These are phyloP conservation scores for Pleurotus djamor DNA, from an alignment of 768 basidiomycete species.

Conservation along the genomic window DNA sequence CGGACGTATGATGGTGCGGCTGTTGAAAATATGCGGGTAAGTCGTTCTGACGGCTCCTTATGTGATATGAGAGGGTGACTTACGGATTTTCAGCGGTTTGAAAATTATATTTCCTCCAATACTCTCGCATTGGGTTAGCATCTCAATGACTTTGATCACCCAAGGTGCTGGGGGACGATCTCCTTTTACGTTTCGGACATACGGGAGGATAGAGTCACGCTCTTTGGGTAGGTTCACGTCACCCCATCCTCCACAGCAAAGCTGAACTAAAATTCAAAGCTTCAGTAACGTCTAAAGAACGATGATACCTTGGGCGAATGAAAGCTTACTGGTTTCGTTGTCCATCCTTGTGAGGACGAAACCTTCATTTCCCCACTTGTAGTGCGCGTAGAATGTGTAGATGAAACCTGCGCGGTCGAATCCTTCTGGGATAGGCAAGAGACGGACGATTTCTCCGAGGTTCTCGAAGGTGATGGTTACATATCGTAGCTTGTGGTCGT, in stretches of 20 bases:
- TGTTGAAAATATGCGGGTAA: neutral
- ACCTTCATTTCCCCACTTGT: neutral
- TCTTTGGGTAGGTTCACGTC: conserved; percentile 3
- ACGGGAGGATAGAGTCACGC: neutral
- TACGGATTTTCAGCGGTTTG: conserved; percentile 5
- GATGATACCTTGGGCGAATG: neutral
- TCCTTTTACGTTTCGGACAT: neutral
- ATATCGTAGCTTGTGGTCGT: conserved; percentile 16
- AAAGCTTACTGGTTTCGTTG: conserved; percentile 7
- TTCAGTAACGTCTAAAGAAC: no score
- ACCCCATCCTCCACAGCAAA: conserved; percentile 6
- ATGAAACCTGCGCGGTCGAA: neutral
- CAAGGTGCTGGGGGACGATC: neutral
- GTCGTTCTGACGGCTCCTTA: no score
- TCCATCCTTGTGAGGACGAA: conserved; percentile 5
- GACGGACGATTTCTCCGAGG: conserved; percentile 10
- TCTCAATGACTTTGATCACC: neutral
- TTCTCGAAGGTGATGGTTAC: conserved; percentile 12
- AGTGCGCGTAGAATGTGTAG: conserved; percentile 7
- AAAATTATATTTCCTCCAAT: neutral
- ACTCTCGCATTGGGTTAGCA: neutral
- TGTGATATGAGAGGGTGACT: neutral
- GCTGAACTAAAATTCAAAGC: neutral
- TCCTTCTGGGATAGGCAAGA: conserved; percentile 11
- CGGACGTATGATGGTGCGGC: conserved; percentile 11